Conservation (phyloP, 192 early-diverging fungal genomes). For the Backusella tuberculispora region DNA sequence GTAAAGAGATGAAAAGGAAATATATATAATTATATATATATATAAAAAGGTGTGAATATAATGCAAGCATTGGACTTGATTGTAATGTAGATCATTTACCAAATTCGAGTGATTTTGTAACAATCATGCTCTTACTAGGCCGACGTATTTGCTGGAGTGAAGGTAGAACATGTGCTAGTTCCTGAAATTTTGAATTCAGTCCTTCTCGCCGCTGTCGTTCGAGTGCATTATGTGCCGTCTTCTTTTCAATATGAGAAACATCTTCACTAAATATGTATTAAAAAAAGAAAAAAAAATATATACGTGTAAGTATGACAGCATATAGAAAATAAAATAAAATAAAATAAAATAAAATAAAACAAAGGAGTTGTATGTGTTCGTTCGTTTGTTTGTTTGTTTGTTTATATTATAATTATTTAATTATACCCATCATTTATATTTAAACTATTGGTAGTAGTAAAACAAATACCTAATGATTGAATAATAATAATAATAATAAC, state of each 20-base stretch:
- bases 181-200: conserved; percentile 80
- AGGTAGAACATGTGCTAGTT: conserved; percentile 77
- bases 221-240: conserved; percentile 81
- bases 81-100: conserved; percentile 43
- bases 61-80: neutral
- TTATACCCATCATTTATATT: conserved; percentile 5
- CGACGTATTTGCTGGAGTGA: conserved; percentile 69
- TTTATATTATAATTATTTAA: neutral
- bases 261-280: neutral
- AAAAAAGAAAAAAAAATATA: neutral
- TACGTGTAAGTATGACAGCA: neutral
- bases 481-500: neutral
- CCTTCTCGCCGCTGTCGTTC: conserved; percentile 81
- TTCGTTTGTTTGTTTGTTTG: neutral
- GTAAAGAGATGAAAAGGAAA: neutral
- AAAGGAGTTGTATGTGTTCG: neutral
- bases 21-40: neutral
- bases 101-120: conserved; percentile 79
- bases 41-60: neutral
- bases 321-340: neutral
- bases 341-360: neutral
- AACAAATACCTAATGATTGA: conserved; percentile 2
- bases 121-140: conserved; percentile 82
- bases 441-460: neutral
- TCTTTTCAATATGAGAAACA: conserved; percentile 52